phyloP scores from a whole-genome alignment of 2,329 filamentous ascomycete genomes.

The Magnaporthales sp. region DNA sequence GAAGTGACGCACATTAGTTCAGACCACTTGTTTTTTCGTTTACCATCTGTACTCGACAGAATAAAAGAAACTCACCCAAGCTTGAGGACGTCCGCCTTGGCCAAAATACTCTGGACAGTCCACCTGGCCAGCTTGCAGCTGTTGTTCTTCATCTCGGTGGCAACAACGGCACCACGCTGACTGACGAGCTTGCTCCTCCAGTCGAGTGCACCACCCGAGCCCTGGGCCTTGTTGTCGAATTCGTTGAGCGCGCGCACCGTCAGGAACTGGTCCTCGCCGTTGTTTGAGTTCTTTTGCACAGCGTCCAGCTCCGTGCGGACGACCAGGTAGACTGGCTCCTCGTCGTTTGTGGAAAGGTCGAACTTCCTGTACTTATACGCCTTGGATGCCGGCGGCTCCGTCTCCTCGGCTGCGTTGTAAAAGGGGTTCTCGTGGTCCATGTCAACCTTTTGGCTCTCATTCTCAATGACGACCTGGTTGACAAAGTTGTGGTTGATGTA shows the following conservation, averaged over 20 bases:
- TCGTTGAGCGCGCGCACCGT: slow-evolving; percentile 97
- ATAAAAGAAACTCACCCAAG: slow-evolving; percentile 59
- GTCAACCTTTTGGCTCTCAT: slow-evolving; percentile 65
- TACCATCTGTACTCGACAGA: not conserved
- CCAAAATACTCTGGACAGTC: slow-evolving; percentile 94
- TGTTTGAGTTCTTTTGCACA: slow-evolving; percentile 92
- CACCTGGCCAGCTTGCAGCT: slow-evolving; percentile 96
- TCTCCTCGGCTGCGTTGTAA: slow-evolving; percentile 90
- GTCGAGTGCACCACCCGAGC: slow-evolving; percentile 88
- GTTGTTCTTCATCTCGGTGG: slow-evolving; percentile 99
- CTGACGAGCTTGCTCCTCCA: slow-evolving; percentile 92
- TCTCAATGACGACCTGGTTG: slow-evolving; percentile 87
- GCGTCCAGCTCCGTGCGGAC: slow-evolving; percentile 95
- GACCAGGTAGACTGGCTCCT: slow-evolving; percentile 86
- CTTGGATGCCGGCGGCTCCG: slow-evolving; percentile 89
- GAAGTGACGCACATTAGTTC: not conserved
- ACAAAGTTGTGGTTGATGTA: slow-evolving; percentile 99
- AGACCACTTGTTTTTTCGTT: not conserved
- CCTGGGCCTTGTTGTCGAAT: slow-evolving; percentile 96
- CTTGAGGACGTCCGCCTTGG: slow-evolving; percentile 98
- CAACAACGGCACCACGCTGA: slow-evolving; percentile 93
- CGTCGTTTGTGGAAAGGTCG: slow-evolving; percentile 88
- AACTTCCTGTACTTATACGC: slow-evolving; percentile 98
- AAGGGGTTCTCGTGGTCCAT: slow-evolving; percentile 92
- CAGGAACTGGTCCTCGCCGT: slow-evolving; percentile 82